Evolutionary conservation across 805 yeast species (phyloP), one percentile per base, ranked within the genome.

Genomic region (Wickerhamiella brachini): DNA sequence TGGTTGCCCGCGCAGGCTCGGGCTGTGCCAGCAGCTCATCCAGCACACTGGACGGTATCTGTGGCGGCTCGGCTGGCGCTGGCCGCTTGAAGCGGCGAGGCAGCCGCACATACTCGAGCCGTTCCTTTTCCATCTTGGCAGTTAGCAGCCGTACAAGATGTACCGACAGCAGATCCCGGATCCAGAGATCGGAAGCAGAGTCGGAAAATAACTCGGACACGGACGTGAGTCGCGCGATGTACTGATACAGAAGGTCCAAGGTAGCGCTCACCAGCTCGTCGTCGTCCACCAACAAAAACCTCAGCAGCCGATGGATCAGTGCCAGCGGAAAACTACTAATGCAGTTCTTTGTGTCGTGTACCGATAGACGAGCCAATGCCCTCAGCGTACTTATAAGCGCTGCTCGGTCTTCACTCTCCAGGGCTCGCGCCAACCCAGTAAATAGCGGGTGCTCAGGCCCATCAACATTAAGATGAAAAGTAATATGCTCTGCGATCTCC

Each of bases 1-100:
- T 76, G 5, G 95, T 85, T 0, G 97, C 95, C 55, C 98, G 75
- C 52, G 79, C 75, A 2, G 97, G 97, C 67, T 93, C 98, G 12
- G 80, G 76, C 50, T 88, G 68, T 26, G 71, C 68, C 46, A 83
- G 71, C 38, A 93, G 73, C 44, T 81, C 76, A n/a, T 72, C 68
- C 55, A 78, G 74, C 38, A 87, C 70, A 3, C 72, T 73, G 1
- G 68, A 68, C 2, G 82, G 73, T 34, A 86, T 68, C 22, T 64
- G 68, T 2, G 95, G 89, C 4, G 88, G 80, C 4, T 72, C 70
- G 1, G 73, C 69, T 1, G 95, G 95, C 0, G 79, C 77, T 3
- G 80, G 80, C 54, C 71, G 73, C n/a, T 84, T 76, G 57, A 63
- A 70, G 59, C 57, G 68, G 59, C 57, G 67, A 59, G 57, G 70